Conservation (phyloP, 768 basidiomycete species). For the Hygrocybe punicea region DNA sequence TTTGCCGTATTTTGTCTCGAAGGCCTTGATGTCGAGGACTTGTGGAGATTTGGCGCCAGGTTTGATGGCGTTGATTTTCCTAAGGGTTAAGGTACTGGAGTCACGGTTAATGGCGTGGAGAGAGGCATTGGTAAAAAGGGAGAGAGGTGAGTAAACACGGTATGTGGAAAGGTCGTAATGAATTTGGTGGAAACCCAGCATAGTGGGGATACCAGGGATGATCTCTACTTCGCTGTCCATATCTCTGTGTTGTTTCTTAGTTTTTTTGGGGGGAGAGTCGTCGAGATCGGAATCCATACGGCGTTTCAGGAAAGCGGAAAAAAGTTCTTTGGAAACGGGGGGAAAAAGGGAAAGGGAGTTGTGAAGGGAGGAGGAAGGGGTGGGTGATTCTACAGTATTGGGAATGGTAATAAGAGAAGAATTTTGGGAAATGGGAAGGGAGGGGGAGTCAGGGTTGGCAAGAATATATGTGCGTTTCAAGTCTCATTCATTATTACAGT, state of each 20-base stretch:
- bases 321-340: background rate
- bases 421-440: too few species aligned
- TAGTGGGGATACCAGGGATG: background rate
- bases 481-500: too few species aligned
- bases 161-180: background rate
- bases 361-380: background rate
- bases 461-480: too few species aligned
- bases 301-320: background rate
- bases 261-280: background rate
- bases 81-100: background rate
- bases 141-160: background rate
- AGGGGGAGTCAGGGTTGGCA: background rate
- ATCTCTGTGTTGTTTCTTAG: background rate
- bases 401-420: too few species aligned
- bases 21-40: too few species aligned
- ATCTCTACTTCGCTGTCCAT: background rate
- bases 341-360: background rate
- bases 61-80: too few species aligned
- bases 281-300: background rate
- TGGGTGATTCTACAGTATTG: background rate
- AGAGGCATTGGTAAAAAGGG: background rate
- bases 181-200: background rate
- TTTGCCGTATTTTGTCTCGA: too few species aligned
- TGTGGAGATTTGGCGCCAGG: too few species aligned
- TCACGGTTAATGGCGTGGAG: background rate